Conservation (phyloP, 768 basidiomycete genomes). For the Tylopilus cervinicoccineus region DNA sequence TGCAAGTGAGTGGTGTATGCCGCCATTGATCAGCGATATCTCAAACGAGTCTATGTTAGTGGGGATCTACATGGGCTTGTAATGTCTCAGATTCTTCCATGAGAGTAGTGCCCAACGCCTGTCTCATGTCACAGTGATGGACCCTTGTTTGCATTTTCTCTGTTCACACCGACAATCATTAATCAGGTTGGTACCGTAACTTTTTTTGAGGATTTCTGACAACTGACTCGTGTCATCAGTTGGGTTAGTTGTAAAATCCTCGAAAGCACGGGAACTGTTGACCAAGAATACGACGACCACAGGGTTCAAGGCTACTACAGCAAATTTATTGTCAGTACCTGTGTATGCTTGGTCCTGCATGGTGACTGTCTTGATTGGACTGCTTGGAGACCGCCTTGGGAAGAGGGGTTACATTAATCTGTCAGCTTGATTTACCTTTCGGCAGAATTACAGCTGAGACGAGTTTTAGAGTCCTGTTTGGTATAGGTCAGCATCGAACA, state of each 20-base stretch:
- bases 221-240: constrained; percentile 4
- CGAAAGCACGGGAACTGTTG: not conserved
- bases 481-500: constrained; percentile 24
- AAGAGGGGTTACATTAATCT: constrained; percentile 57
- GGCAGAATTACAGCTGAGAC: constrained; percentile 2
- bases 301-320: constrained; percentile 61
- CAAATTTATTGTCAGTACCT: constrained; percentile 74
- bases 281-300: constrained; percentile 1
- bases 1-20: constrained; percentile 44
- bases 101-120: constrained; percentile 2
- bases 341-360: constrained; percentile 73
- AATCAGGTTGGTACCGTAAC: constrained; percentile 41
- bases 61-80: constrained; percentile 73
- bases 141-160: constrained; percentile 53
- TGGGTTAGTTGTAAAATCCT: constrained; percentile 14
- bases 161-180: constrained; percentile 44
- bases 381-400: constrained; percentile 58
- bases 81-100: constrained; percentile 18
- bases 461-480: constrained; percentile 25
- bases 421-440: constrained; percentile 33
- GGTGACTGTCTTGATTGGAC: constrained; percentile 58
- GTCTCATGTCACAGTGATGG: constrained; percentile 34
- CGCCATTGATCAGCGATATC: constrained; percentile 3
- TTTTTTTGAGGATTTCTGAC: not conserved
- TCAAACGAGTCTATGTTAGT: constrained; percentile 33